These are phyloP conservation scores for Mycena galericulata DNA, from an alignment of 768 basidiomycete species.

Conservation along the genomic window DNA sequence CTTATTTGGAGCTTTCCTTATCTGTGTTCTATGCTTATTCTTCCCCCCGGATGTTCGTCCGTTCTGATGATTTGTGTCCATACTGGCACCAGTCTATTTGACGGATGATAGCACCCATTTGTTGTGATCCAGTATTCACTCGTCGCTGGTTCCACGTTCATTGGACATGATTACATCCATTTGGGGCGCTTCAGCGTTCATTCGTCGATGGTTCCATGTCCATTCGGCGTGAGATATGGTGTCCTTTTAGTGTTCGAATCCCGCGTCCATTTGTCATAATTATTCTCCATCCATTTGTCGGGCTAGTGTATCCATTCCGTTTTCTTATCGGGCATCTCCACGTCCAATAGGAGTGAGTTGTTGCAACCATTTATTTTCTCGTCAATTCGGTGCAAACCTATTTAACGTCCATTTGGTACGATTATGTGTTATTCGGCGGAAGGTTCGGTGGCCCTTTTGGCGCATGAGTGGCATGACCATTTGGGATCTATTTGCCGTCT, in stretches of 20 bases:
- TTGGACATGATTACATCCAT: neutral
- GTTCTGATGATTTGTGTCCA: too few relatives aligned
- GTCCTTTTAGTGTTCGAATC: neutral
- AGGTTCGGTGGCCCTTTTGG: neutral
- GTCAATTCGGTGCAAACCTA: neutral
- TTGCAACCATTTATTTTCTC: neutral
- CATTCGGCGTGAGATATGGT: neutral
- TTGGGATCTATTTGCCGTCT: neutral
- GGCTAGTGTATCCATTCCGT: neutral
- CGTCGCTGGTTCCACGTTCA: neutral
- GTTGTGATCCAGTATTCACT: neutral
- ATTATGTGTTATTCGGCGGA: neutral
- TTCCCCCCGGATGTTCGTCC: neutral
- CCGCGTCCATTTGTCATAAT: neutral
- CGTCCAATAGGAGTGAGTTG: neutral
- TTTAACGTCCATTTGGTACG: neutral
- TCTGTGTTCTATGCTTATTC: neutral
- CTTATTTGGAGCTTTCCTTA: neutral
- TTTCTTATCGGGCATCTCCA: neutral
- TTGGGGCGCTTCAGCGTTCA: neutral
- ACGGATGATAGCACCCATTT: neutral
- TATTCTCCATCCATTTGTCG: neutral
- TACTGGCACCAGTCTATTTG: neutral
- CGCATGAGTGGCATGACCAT: neutral
- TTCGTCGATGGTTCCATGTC: neutral